Conservation (phyloP, 2,329 filamentous ascomycete species). For the Catunica adiposa region DNA sequence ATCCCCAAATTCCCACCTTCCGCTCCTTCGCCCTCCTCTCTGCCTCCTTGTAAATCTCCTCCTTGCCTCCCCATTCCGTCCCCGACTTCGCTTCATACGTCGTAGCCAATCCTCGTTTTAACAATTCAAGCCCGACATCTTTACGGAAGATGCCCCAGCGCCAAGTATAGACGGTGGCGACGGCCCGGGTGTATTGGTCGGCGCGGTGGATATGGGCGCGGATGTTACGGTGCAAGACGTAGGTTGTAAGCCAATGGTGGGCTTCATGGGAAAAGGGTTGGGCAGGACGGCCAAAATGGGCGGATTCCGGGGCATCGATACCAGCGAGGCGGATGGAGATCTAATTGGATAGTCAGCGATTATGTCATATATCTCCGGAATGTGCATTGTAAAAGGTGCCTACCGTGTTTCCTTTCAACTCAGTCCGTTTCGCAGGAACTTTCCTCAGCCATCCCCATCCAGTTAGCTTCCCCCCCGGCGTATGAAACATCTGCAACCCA, state of each 20-base stretch:
- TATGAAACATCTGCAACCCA: conserved; percentile 88
- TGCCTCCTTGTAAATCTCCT: conserved; percentile 46
- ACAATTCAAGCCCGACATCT: conserved; percentile 82
- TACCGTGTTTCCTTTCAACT: conserved; percentile 65
- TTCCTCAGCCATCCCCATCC: conserved; percentile 88
- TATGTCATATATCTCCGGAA: not conserved
- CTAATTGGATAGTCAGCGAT: conserved; percentile 27
- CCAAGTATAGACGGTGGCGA: conserved; percentile 68
- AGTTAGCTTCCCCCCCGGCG: conserved; percentile 67
- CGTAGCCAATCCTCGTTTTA: conserved; percentile 69
- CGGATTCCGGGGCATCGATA: conserved; percentile 79
- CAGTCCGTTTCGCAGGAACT: conserved; percentile 51
- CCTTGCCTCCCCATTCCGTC: conserved; percentile 66
- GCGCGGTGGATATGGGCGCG: conserved; percentile 67
- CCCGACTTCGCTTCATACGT: conserved; percentile 88
- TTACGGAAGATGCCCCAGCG: conserved; percentile 48
- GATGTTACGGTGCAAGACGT: conserved; percentile 56
- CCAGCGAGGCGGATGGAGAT: conserved; percentile 82
- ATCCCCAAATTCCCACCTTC: conserved; percentile 60
- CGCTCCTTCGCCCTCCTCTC: conserved; percentile 49
- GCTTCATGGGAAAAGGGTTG: conserved; percentile 77
- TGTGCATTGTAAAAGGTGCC: too few species aligned
- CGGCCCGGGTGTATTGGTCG: conserved; percentile 85
- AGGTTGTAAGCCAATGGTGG: conserved; percentile 58
- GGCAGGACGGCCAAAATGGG: conserved; percentile 77